Evolutionary conservation across 2,329 filamentous ascomycete species (phyloP).

Genomic region (Geosmithia putterillii): DNA sequence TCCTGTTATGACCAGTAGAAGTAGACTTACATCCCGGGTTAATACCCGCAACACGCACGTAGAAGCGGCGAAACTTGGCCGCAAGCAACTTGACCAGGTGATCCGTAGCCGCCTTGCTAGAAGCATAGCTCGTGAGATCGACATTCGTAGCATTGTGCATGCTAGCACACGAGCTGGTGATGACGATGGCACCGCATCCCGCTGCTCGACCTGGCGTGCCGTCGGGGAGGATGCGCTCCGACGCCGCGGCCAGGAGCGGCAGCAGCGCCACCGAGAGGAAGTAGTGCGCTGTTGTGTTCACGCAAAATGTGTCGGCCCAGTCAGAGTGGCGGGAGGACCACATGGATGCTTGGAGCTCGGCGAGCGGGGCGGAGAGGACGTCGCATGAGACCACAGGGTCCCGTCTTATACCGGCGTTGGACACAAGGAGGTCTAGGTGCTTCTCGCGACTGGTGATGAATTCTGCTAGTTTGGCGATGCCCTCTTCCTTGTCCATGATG

Average conservation of each 20-base stretch:
- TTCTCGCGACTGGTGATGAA: conserved; percentile 19
- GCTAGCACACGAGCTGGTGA: conserved; percentile 38
- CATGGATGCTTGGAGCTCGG: conserved; percentile 30
- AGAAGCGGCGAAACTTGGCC: conserved; percentile 26
- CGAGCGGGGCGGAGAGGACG: conserved; percentile 25
- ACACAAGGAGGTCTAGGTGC: conserved; percentile 33
- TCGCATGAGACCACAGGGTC: conserved; percentile 29
- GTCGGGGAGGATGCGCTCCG: conserved; percentile 15
- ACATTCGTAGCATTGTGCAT: conserved; percentile 40
- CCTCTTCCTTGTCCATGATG: conserved; percentile 25
- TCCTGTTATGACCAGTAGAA: too few species aligned
- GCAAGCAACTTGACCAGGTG: conserved; percentile 35
- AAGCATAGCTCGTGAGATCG: conserved; percentile 36
- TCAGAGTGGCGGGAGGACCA: conserved; percentile 29
- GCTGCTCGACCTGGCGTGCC: conserved; percentile 14
- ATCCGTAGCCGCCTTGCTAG: conserved; percentile 38
- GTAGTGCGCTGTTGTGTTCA: conserved; percentile 37
- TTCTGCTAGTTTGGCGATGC: conserved; percentile 19
- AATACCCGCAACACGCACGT: conserved; percentile 18
- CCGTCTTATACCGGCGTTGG: conserved; percentile 34
- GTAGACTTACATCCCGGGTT: conserved; percentile 18
- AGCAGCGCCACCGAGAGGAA: conserved; percentile 33
- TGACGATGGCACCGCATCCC: conserved; percentile 30
- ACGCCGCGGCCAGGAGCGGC: conserved; percentile 26
- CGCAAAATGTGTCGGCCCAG: conserved; percentile 30